A percentile compares a stretch with the other conserved stretches of the same genome.
These are phyloP conservation scores for Halophytophthora polymorphica DNA, from an alignment of 352 stramenopile genomes.

Conservation along the genomic window DNA sequence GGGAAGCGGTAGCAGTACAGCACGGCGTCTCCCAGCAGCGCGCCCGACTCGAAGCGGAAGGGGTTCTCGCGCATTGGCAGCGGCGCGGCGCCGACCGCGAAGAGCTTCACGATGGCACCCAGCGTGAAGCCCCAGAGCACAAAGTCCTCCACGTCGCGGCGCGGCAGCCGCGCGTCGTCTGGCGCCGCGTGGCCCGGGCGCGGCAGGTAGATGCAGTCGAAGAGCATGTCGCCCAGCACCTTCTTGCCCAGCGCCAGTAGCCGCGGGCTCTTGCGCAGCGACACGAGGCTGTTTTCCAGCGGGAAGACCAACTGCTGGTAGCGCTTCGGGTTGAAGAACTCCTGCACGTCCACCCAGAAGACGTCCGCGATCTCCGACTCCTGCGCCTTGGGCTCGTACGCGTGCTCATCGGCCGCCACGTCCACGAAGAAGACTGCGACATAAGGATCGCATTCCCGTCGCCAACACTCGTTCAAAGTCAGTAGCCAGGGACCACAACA, in stretches of 20 bases:
- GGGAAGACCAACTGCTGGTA: constrained; percentile 60
- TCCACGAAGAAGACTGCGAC: constrained; percentile 75
- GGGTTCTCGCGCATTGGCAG: constrained; percentile 48
- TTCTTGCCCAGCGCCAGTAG: constrained; percentile 29
- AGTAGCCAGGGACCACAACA: too few relatives aligned
- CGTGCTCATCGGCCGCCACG: constrained; percentile 36
- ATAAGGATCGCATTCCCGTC: neutral
- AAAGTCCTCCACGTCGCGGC: constrained; percentile 62
- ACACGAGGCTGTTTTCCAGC: constrained; percentile 53
- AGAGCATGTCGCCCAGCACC: constrained; percentile 55
- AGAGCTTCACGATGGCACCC: constrained; percentile 58
- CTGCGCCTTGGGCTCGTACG: constrained; percentile 53
- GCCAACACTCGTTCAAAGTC: neutral
- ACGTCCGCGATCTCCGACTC: constrained; percentile 68
- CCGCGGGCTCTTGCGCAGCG: constrained; percentile 28
- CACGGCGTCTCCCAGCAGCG: constrained; percentile 40
- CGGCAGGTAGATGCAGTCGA: constrained; percentile 74
- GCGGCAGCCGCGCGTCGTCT: constrained; percentile 36
- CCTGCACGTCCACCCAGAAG: constrained; percentile 81
- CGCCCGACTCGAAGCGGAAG: constrained; percentile 56
- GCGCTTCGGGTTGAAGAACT: constrained; percentile 57
- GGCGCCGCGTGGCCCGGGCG: constrained; percentile 36
- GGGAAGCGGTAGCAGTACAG: constrained; percentile 53
- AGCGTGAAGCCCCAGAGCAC: constrained; percentile 85
- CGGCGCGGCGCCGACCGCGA: constrained; percentile 31